A percentile compares a stretch with the other conserved stretches of the same genome.
phyloP scores from a whole-genome alignment of 139 green algal genomes.

The Asterochloris sp. region DNA sequence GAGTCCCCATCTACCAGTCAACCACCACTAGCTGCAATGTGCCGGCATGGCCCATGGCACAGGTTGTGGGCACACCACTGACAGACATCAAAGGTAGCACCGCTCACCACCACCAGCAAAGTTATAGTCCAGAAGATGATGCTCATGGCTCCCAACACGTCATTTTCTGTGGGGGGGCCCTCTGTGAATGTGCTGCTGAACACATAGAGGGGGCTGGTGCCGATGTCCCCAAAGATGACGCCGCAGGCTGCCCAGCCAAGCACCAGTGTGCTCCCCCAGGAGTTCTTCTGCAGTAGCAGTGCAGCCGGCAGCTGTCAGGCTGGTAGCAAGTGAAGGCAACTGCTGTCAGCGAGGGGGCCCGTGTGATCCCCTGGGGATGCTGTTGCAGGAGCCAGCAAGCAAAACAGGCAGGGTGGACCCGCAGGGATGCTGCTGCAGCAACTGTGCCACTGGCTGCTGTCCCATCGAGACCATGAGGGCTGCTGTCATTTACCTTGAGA shows the following conservation, averaged over 20 bases:
- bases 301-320: not conserved
- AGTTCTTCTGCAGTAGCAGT: conserved; percentile 4
- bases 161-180: not conserved
- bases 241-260: conserved; percentile 10
- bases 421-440: not conserved
- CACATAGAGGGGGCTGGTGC: conserved; percentile 63
- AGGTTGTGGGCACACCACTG: not conserved
- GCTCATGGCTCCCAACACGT: conserved; percentile 45
- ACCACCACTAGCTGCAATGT: not conserved
- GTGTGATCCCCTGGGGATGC: not conserved
- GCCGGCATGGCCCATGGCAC: not conserved
- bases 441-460: not conserved
- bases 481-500: too few species aligned
- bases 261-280: conserved; percentile 3
- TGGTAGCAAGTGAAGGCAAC: not conserved
- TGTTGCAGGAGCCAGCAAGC: not conserved
- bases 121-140: conserved; percentile 75
- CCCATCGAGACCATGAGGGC: not conserved
- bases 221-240: conserved; percentile 22
- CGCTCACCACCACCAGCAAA: conserved; percentile 36
- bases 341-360: not conserved
- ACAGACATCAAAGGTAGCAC: not conserved
- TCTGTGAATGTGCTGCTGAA: conserved; percentile 33
- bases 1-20: too few species aligned
- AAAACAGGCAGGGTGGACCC: not conserved